These are phyloP conservation scores for Micractinium conductrix DNA, from an alignment of 139 green algal species.

Conservation along the genomic window DNA sequence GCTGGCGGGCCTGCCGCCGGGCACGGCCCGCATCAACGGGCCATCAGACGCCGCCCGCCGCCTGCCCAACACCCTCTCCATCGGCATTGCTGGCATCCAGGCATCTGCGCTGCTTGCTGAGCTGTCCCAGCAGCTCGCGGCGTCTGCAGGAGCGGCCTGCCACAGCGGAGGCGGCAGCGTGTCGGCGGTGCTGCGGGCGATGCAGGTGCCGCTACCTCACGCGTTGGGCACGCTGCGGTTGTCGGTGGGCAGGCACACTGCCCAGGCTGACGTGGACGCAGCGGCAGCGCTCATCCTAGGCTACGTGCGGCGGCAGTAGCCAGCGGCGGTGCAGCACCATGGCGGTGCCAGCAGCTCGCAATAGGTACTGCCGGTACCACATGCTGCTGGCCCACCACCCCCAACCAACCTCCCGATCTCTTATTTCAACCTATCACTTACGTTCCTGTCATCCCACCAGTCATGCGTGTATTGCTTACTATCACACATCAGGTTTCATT, in stretches of 20 bases:
- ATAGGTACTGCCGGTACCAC: too few relatives aligned
- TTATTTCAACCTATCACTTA: too few relatives aligned
- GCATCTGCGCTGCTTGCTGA: constrained; percentile 51
- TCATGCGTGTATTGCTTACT: too few relatives aligned
- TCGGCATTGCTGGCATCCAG: constrained; percentile 68
- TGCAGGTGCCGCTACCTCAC: constrained; percentile 54
- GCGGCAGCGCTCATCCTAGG: constrained; percentile 57
- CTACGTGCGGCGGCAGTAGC: neutral
- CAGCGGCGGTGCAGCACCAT: neutral
- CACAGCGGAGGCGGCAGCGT: constrained; percentile 53
- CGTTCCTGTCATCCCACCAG: too few relatives aligned
- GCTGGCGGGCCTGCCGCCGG: constrained; percentile 46
- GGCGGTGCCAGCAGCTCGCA: neutral
- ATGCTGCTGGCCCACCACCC: too few relatives aligned
- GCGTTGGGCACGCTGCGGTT: constrained; percentile 78
- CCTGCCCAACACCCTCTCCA: constrained; percentile 86
- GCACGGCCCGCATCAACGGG: constrained; percentile 65
- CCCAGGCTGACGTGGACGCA: constrained; percentile 60
- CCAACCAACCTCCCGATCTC: too few relatives aligned
- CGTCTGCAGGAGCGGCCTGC: constrained; percentile 77
- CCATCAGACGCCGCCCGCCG: constrained; percentile 45
- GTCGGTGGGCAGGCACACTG: constrained; percentile 73
- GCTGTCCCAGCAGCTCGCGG: constrained; percentile 64
- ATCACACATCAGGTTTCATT: neutral
- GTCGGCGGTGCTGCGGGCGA: constrained; percentile 44